phyloP scores from a whole-genome alignment of 495 filamentous ascomycete species.

The Penicillium silybi region DNA sequence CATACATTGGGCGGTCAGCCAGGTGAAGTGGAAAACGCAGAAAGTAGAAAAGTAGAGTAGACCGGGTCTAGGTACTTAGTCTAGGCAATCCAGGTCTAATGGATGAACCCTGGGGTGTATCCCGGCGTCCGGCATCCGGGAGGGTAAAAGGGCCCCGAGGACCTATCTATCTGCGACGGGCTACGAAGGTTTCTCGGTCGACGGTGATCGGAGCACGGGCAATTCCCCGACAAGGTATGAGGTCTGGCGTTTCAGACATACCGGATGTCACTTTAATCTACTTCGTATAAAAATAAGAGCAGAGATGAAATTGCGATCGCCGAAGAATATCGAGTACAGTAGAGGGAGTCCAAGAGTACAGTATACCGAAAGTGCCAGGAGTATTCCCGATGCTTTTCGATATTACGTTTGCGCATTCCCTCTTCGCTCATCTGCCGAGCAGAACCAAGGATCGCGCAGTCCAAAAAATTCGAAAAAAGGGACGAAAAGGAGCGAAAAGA shows the following conservation, averaged over 20 bases:
- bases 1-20: neutral
- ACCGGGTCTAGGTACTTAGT: too few species aligned
- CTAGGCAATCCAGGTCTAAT: neutral
- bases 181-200: too few species aligned
- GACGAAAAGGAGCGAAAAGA: neutral
- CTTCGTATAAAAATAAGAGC: neutral
- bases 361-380: neutral
- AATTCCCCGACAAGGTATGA: too few species aligned
- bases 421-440: neutral
- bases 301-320: neutral
- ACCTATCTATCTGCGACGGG: constrained; percentile 11
- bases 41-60: too few species aligned
- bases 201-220: neutral
- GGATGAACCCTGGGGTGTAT: too few species aligned
- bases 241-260: neutral
- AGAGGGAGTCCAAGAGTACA: too few species aligned
- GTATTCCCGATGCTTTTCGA: neutral
- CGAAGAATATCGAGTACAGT: too few species aligned
- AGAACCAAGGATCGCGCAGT: neutral
- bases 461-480: neutral
- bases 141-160: constrained; percentile 10
- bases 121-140: neutral
- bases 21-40: too few species aligned
- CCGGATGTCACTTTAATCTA: neutral
- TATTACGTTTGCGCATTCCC: neutral